Conservation (phyloP, 129 eudicot genomes). For the Tagetes patula region DNA sequence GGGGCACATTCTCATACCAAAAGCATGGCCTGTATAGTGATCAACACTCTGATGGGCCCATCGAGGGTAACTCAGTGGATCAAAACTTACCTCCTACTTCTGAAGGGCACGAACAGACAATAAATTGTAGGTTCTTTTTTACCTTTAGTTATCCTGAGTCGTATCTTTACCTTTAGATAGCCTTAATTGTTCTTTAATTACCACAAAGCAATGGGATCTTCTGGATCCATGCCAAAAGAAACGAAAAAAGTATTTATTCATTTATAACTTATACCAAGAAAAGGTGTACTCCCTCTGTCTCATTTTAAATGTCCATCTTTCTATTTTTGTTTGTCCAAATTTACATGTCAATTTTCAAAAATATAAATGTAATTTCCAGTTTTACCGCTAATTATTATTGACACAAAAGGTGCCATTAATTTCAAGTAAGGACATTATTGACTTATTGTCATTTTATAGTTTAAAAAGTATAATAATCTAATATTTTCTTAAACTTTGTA, state of each 20-base stretch:
- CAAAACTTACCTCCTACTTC: conserved; percentile 30
- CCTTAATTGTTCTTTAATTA: background rate
- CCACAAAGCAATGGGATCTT: background rate
- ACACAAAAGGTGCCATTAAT: too few species aligned
- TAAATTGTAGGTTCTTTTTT: conserved; percentile 44
- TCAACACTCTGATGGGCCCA: conserved; percentile 44
- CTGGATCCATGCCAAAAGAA: background rate
- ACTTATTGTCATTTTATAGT: too few species aligned
- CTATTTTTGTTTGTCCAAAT: too few species aligned
- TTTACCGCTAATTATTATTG: too few species aligned
- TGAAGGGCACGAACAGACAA: conserved; percentile 36
- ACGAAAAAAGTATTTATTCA: background rate
- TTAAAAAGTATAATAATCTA: too few species aligned
- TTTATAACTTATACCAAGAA: background rate
- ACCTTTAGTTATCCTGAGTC: background rate
- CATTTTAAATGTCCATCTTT: too few species aligned
- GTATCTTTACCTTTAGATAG: background rate
- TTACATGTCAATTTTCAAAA: too few species aligned
- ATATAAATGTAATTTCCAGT: too few species aligned
- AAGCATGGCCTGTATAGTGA: conserved; percentile 73
- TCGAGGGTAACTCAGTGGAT: conserved; percentile 33
- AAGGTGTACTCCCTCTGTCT: background rate
- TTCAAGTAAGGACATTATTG: too few species aligned
- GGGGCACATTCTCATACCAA: conserved; percentile 84
- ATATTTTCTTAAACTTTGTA: too few species aligned